These are phyloP conservation scores for Bombardia bombarda DNA, from an alignment of 495 filamentous ascomycete species.

Conservation along the genomic window DNA sequence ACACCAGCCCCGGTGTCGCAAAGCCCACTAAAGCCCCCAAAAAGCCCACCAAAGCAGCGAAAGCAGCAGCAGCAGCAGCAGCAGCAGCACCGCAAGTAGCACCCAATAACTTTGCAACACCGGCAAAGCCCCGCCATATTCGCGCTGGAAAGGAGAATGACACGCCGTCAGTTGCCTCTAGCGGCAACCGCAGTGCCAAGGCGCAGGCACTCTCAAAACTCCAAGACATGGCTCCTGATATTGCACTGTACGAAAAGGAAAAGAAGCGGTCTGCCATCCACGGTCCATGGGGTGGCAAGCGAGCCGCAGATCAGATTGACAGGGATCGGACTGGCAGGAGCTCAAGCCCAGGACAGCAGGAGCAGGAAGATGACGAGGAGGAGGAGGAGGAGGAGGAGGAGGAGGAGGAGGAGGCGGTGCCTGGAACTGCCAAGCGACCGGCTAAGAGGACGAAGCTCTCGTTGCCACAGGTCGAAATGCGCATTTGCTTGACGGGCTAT, in stretches of 20 bases:
- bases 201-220: conserved; percentile 67
- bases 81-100: conserved; percentile 4
- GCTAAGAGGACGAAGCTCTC: conserved; percentile 40
- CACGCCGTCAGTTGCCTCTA: conserved; percentile 58
- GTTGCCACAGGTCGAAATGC: conserved; percentile 52
- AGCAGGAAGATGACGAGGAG: conserved; percentile 39
- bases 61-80: conserved; percentile 5
- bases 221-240: conserved; percentile 71
- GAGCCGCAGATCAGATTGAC: conserved; percentile 49
- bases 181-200: conserved; percentile 79
- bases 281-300: conserved; percentile 64
- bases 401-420: not conserved
- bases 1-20: conserved; percentile 12
- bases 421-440: not conserved
- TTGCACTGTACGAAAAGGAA: conserved; percentile 89
- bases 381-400: conserved; percentile 37
- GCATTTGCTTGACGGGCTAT: conserved; percentile 70
- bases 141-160: conserved; percentile 72
- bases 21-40: not conserved
- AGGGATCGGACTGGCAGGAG: conserved; percentile 29
- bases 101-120: conserved; percentile 25
- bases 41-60: conserved; percentile 4
- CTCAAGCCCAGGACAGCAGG: conserved; percentile 21
- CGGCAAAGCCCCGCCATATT: conserved; percentile 33
- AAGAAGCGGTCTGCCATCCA: conserved; percentile 74